These are phyloP conservation scores for Pseudogymnoascus sp. DNA, from an alignment of 2,329 filamentous ascomycete species.

Conservation along the genomic window DNA sequence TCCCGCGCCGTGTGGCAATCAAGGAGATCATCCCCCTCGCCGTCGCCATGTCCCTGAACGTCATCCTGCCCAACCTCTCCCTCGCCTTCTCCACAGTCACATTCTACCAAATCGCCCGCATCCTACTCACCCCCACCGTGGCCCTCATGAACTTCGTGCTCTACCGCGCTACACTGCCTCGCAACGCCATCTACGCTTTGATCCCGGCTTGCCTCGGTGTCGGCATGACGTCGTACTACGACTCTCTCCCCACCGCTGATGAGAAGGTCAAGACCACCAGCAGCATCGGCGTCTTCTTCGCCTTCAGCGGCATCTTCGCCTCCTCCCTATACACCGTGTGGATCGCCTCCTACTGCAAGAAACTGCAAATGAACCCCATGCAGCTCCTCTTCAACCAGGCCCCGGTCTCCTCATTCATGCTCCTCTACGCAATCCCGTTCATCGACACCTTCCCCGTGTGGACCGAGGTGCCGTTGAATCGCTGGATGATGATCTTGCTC, in stretches of 20 bases:
- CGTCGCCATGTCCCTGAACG: conserved; percentile 58
- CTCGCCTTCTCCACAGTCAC: conserved; percentile 59
- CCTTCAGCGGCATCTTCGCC: conserved; percentile 53
- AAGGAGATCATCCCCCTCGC: conserved; percentile 54
- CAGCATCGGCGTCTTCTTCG: conserved; percentile 52
- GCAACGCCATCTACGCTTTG: conserved; percentile 44
- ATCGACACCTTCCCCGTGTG: conserved; percentile 53
- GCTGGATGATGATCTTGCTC: conserved; percentile 51
- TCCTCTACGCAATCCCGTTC: conserved; percentile 59
- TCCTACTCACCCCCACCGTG: conserved; percentile 57
- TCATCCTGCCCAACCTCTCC: conserved; percentile 60
- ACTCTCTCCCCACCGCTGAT: conserved; percentile 44
- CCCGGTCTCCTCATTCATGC: conserved; percentile 50
- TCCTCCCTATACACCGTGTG: conserved; percentile 61
- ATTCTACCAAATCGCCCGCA: conserved; percentile 62
- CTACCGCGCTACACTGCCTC: conserved; percentile 48
- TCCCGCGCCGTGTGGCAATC: conserved; percentile 45
- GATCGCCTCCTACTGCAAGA: conserved; percentile 57
- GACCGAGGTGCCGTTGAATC: conserved; percentile 39
- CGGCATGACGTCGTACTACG: conserved; percentile 58
- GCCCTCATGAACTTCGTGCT: conserved; percentile 56
- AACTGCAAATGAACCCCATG: conserved; percentile 57
- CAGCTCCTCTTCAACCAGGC: conserved; percentile 62
- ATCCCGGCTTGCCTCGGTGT: conserved; percentile 55
- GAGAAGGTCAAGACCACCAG: conserved; percentile 46